Conservation (phyloP, 139 green algal genomes). For the Gonium pectorale region DNA sequence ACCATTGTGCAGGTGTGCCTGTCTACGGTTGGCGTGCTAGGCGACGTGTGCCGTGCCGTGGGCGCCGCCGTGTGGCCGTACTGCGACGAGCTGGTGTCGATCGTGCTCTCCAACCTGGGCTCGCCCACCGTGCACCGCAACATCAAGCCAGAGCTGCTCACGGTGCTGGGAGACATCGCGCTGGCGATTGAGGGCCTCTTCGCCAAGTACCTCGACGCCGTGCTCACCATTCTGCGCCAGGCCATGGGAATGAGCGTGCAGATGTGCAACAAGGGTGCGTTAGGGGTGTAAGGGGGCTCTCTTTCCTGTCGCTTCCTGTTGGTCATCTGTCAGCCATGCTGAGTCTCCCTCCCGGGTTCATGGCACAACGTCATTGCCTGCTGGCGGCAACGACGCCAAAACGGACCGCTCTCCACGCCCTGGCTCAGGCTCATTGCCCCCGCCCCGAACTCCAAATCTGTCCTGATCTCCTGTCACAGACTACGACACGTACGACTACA, state of each 20-base stretch:
- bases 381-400: too few species aligned
- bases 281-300: too few species aligned
- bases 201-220: conserved; percentile 88
- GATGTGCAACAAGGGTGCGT: conserved; percentile 31
- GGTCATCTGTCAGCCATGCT: too few species aligned
- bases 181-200: conserved; percentile 90
- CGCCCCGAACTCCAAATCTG: too few species aligned
- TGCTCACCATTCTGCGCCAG: conserved; percentile 85
- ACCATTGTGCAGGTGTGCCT: conserved; percentile 84
- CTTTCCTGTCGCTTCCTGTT: too few species aligned
- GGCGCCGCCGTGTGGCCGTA: conserved; percentile 84
- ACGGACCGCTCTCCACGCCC: too few species aligned
- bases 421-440: too few species aligned
- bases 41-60: conserved; percentile 90
- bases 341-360: too few species aligned
- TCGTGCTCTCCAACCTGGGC: conserved; percentile 60
- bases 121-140: conserved; percentile 82
- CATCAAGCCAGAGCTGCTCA: conserved; percentile 97
- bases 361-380: too few species aligned
- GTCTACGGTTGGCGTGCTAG: conserved; percentile 90
- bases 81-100: conserved; percentile 86
- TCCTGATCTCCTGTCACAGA: conserved; percentile 54
- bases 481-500: conserved; percentile 93
- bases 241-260: conserved; percentile 77
- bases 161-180: conserved; percentile 94